These are phyloP conservation scores for Brettanomyces sp. DNA, from an alignment of 805 yeast genomes.

Conservation along the genomic window DNA sequence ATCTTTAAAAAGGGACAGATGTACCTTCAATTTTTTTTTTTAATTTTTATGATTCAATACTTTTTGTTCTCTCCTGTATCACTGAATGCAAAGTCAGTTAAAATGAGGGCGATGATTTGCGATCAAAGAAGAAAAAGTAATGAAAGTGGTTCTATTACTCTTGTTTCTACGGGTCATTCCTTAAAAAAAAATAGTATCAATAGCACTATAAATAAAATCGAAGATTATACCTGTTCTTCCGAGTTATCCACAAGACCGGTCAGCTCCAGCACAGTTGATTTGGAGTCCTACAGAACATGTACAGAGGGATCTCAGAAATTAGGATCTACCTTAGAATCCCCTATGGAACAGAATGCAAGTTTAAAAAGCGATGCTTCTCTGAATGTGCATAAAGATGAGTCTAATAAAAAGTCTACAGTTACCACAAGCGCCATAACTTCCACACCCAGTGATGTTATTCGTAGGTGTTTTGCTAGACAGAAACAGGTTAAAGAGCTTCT, in stretches of 20 bases:
- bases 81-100: too few relatives aligned
- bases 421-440: neutral
- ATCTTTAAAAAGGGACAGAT: neutral
- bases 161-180: neutral
- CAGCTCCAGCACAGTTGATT: too few relatives aligned
- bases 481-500: slow-evolving; percentile 34
- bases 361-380: too few relatives aligned
- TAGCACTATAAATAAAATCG: neutral
- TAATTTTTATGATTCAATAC: neutral
- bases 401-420: neutral
- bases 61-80: neutral
- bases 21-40: neutral
- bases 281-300: too few relatives aligned
- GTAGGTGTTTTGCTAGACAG: slow-evolving; percentile 15
- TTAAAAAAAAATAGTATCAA: neutral
- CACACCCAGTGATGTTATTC: neutral
- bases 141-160: neutral
- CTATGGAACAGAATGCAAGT: too few relatives aligned
- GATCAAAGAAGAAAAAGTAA: neutral
- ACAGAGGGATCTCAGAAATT: too few relatives aligned
- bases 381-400: too few relatives aligned
- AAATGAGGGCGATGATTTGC: neutral
- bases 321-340: too few relatives aligned
- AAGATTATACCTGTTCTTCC: neutral
- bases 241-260: too few relatives aligned